Base-by-base conservation (phyloP, 2,329 filamentous ascomycete genomes). In the Colletotrichum higginsianum region DNA sequence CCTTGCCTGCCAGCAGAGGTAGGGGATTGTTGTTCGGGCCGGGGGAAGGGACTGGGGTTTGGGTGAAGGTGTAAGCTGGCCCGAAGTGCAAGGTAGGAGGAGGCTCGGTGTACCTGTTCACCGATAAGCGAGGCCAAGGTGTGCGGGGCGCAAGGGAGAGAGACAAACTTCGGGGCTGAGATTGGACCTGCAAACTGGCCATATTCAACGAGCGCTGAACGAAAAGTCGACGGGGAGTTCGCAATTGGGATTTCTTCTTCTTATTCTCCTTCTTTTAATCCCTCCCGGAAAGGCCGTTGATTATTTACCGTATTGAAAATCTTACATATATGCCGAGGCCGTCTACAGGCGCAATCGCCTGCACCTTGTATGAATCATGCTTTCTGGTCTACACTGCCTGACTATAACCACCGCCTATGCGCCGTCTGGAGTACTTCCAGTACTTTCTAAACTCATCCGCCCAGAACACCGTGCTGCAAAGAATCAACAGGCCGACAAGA, bases 381-480 rank as follows among this genome's bases (percentile, higher is more conserved):
- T 47, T 52, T 47, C 57, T 61, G 56, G 55, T 79, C 76, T 85
- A 92, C 74, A 92, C 91, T 76, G 88, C 87, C 79, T 90, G 88
- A 79, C 91, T 93, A 79, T 93, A 93, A 65, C 89, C 88, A 72
- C 81, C 82, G n/a, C 86, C 86, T 71, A 89, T 80, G 78, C 88
- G 86, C 80, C 87, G 84, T 78, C 85, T 85, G 61, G 90, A 86
- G 75, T 90, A 89, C 77, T 86, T 88, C 78, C 88, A 89, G 85
- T 92, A 97, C 84, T 99, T 99, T 79, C 96, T 88, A 53, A 87
- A 87, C 84, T 99, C 96, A 81, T 99, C 96, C 15, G 91, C 95
- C 94, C 94, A 98, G 81, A 99, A 97, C 38, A 99, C 96, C 61
- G 89, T 91, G 83, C 95, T 98, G 73, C 95, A 93, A 72, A 99